Percentiles rank a stretch among this genome's conserved stretches.
These are phyloP conservation scores for Stephania japonica DNA, from an alignment of 164 flowering plant species.

Conservation along the genomic window DNA sequence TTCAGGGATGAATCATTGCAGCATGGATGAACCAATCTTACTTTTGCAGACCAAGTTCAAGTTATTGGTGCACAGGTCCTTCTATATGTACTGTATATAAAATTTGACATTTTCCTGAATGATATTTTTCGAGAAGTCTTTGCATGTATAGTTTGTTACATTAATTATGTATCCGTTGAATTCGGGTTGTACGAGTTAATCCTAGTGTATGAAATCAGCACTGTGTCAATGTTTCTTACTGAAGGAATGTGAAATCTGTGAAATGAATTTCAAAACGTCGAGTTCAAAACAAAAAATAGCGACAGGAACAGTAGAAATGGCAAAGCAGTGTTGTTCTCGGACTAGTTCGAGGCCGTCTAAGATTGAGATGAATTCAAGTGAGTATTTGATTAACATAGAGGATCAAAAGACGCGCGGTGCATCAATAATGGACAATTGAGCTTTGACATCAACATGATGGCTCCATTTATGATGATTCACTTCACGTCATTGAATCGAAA, in stretches of 20 bases:
- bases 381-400: too few species aligned
- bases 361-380: too few species aligned
- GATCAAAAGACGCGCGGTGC: too few species aligned
- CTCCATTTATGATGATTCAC: too few species aligned
- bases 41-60: not conserved
- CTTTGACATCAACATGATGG: too few species aligned
- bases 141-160: not conserved
- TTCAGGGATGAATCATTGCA: not conserved
- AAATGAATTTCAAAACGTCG: not conserved
- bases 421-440: too few species aligned
- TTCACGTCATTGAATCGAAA: too few species aligned
- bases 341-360: too few species aligned
- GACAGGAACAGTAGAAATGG: too few species aligned
- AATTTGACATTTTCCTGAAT: not conserved
- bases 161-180: not conserved
- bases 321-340: too few species aligned
- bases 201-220: too few species aligned
- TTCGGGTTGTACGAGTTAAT: too few species aligned
- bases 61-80: not conserved
- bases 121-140: not conserved
- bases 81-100: not conserved
- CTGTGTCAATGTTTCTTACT: not conserved
- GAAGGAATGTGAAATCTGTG: not conserved
- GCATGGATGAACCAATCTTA: not conserved
- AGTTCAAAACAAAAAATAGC: not conserved